phyloP scores from a whole-genome alignment of 2,329 filamentous ascomycete species.

The Phaeosphaeriaceae sp. region DNA sequence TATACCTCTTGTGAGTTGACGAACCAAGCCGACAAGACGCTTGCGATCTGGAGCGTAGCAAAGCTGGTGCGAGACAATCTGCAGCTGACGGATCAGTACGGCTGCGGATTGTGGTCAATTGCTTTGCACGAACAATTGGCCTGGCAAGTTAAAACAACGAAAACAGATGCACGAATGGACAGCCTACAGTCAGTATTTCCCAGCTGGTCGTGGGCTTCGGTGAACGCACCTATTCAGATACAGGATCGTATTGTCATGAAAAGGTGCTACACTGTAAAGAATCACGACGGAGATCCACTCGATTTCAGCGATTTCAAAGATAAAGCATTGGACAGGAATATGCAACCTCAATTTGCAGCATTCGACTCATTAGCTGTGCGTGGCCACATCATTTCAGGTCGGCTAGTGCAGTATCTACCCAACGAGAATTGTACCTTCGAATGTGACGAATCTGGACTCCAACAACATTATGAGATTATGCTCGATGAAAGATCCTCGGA shows the following conservation, averaged over 20 bases:
- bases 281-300: background rate
- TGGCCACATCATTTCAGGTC: background rate
- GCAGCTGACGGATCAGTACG: background rate
- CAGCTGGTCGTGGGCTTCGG: slow-evolving; percentile 1
- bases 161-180: background rate
- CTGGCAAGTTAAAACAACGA: background rate
- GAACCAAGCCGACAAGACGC: background rate
- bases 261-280: background rate
- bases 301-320: background rate
- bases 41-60: background rate
- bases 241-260: background rate
- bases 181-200: background rate
- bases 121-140: slow-evolving; percentile 1
- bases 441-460: background rate
- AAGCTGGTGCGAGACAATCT: background rate
- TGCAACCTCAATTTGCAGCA: slow-evolving; percentile 1
- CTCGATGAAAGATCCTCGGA: background rate
- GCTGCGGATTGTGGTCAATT: background rate
- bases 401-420: background rate
- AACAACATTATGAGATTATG: background rate
- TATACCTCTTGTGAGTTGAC: slow-evolving; percentile 1
- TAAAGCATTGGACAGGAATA: background rate
- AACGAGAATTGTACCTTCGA: background rate
- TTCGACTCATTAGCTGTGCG: slow-evolving; percentile 1
- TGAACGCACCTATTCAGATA: background rate